Evolutionary conservation across 306 rosid genomes (phyloP).

Genomic region (Vigna mungo): DNA sequence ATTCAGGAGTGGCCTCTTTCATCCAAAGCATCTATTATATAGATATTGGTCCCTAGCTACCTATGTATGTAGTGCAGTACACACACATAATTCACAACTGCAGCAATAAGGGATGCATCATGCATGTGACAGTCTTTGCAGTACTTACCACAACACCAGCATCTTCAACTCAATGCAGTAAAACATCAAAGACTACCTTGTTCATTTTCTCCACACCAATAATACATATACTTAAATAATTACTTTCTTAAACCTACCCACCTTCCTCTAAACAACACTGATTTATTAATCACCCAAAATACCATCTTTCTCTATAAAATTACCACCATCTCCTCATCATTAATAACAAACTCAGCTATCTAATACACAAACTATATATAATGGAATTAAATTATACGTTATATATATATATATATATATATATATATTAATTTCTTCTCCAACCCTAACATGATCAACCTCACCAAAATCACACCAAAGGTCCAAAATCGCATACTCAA

Average conservation of each 20-base stretch:
- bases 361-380: not conserved
- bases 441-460: constrained; percentile 55
- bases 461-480: constrained; percentile 39
- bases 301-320: constrained; percentile 4
- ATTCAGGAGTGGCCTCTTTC: constrained; percentile 45
- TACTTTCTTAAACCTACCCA: constrained; percentile 48
- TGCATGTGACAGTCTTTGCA: constrained; percentile 54
- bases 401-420: not conserved
- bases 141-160: constrained; percentile 49
- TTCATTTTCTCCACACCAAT: constrained; percentile 11
- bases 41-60: constrained; percentile 56
- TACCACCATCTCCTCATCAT: constrained; percentile 1
- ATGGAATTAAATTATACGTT: no score
- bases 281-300: constrained; percentile 19
- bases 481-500: constrained; percentile 49
- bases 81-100: constrained; percentile 50
- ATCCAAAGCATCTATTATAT: constrained; percentile 35
- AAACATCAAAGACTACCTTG: constrained; percentile 35
- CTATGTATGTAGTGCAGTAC: constrained; percentile 41
- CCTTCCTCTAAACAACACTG: constrained; percentile 13
- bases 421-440: constrained; percentile 36
- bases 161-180: constrained; percentile 52
- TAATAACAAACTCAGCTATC: not conserved
- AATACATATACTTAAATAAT: constrained; percentile 29
- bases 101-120: constrained; percentile 55